Evolutionary conservation across 2,329 filamentous ascomycete genomes (phyloP).

Genomic region (Rhinocladiella mackenziei): DNA sequence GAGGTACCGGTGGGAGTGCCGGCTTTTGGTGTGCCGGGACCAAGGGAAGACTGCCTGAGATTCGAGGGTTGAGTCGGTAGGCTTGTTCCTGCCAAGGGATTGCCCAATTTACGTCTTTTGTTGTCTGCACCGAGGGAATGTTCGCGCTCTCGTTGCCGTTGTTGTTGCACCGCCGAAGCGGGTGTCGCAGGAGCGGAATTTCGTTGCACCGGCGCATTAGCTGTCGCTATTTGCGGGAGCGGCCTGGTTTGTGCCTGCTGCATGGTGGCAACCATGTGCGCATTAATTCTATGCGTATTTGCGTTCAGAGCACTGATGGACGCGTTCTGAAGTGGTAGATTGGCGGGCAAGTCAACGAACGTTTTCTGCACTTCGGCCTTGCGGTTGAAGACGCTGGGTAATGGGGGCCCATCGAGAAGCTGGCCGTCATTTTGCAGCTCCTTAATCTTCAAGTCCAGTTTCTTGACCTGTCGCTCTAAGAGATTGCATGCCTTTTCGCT

Average conservation of each 20-base stretch:
- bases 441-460: slow-evolving; percentile 58
- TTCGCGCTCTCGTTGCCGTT: slow-evolving; percentile 50
- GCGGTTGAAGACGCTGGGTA: slow-evolving; percentile 56
- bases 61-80: slow-evolving; percentile 53
- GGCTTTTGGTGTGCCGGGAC: slow-evolving; percentile 61
- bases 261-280: slow-evolving; percentile 41
- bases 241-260: slow-evolving; percentile 31
- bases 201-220: slow-evolving; percentile 28
- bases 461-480: slow-evolving; percentile 61
- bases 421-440: slow-evolving; percentile 58
- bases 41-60: slow-evolving; percentile 58
- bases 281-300: slow-evolving; percentile 49
- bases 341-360: slow-evolving; percentile 48
- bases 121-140: slow-evolving; percentile 54
- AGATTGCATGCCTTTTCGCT: slow-evolving; percentile 58
- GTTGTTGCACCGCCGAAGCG: slow-evolving; percentile 32
- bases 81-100: slow-evolving; percentile 28
- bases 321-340: slow-evolving; percentile 51
- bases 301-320: slow-evolving; percentile 55
- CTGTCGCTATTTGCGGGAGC: slow-evolving; percentile 31
- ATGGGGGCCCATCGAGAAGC: slow-evolving; percentile 54
- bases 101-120: slow-evolving; percentile 57
- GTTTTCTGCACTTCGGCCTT: slow-evolving; percentile 47
- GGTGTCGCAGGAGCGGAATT: slow-evolving; percentile 46
- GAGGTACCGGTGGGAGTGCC: slow-evolving; percentile 48